Percentiles rank a stretch among this genome's conserved stretches.
Conservation (phyloP, 1,284 basidiomycete species). For the Fomitopsis schrenkii region DNA sequence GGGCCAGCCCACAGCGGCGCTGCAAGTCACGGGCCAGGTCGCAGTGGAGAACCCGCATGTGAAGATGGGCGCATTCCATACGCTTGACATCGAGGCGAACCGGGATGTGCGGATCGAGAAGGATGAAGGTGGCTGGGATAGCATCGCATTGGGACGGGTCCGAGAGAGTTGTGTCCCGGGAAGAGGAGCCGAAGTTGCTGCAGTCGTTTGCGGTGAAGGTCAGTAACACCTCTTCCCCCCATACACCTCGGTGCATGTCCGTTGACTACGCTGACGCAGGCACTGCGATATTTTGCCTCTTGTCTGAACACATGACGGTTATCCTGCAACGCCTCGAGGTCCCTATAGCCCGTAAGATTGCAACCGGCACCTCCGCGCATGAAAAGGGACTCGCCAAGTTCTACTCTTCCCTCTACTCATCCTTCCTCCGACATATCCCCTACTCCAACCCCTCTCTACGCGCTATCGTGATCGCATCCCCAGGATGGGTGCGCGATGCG, state of each 20-base stretch:
- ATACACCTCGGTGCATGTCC: not conserved
- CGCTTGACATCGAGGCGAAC: conserved; percentile 90
- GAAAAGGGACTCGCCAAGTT: conserved; percentile 86
- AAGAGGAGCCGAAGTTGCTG: conserved; percentile 93
- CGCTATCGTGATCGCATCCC: conserved; percentile 94
- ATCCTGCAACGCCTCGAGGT: conserved; percentile 91
- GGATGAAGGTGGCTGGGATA: conserved; percentile 80
- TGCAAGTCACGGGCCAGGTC: conserved; percentile 89
- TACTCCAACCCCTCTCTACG: conserved; percentile 71
- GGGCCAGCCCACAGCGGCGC: conserved; percentile 49
- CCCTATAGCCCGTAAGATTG: conserved; percentile 88
- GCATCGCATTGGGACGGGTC: conserved; percentile 78
- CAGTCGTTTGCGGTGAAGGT: conserved; percentile 93
- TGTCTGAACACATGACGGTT: conserved; percentile 97
- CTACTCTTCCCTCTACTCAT: conserved; percentile 82
- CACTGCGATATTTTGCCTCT: conserved; percentile 87
- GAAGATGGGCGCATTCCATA: conserved; percentile 93
- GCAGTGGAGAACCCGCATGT: conserved; percentile 91
- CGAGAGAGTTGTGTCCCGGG: conserved; percentile 90
- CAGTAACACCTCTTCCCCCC: not conserved
- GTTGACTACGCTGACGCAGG: conserved; percentile 39
- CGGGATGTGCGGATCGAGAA: conserved; percentile 94
- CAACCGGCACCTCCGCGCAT: conserved; percentile 74
- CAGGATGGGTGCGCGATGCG: conserved; percentile 92
- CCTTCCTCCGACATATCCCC: conserved; percentile 88